Evolutionary conservation across 192 early-diverging fungal species (phyloP).

Genomic region (Podochytrium sp.): DNA sequence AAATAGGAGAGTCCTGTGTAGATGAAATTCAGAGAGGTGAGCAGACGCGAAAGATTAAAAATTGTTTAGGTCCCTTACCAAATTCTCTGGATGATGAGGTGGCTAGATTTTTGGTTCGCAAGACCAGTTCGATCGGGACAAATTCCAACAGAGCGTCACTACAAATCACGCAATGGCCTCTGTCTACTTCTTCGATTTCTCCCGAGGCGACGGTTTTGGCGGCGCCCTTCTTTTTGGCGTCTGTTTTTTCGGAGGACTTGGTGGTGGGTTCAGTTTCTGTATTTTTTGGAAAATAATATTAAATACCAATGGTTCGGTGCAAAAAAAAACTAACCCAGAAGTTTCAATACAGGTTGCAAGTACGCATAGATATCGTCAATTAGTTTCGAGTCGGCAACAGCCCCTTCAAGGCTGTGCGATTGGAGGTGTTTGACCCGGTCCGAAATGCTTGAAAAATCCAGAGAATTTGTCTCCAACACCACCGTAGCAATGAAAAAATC

Average conservation of each 20-base stretch:
- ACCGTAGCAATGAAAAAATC: conserved; percentile 13
- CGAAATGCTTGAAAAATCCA: neutral
- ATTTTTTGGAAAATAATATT: neutral
- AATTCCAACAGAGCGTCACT: neutral
- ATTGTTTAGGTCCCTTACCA: conserved; percentile 4
- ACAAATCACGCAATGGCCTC: conserved; percentile 24
- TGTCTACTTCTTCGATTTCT: neutral
- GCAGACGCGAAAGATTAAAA: no score
- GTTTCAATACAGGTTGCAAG: conserved; percentile 3
- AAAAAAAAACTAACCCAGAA: neutral
- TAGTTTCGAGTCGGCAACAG: neutral
- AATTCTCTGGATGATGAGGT: conserved; percentile 7
- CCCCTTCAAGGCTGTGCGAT: neutral
- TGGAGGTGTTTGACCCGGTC: neutral
- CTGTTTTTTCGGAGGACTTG: conserved; percentile 2
- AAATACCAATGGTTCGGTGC: neutral
- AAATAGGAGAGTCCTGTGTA: conserved; percentile 2
- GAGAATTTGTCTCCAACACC: neutral
- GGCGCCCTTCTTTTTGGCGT: neutral
- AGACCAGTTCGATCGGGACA: neutral
- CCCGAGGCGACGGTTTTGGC: neutral
- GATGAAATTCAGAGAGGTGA: no score
- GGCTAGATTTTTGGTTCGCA: conserved; percentile 6
- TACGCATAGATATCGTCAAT: conserved; percentile 16
- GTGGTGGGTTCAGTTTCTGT: neutral